Evolutionary conservation across 345 rosid species (phyloP).

Genomic region (Pistacia vera): DNA sequence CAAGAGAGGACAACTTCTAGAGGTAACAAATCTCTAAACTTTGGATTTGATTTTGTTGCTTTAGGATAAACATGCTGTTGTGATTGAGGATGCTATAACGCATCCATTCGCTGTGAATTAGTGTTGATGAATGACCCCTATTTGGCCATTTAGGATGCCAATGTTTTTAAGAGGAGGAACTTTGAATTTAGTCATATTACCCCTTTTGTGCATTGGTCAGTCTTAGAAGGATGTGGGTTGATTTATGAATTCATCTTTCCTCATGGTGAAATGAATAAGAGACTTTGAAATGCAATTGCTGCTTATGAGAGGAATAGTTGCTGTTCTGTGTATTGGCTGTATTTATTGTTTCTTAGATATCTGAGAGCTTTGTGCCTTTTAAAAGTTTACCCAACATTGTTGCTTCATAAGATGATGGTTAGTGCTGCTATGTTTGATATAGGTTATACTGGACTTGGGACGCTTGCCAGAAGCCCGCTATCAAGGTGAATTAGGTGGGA

Average conservation of each 20-base stretch:
- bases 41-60: not conserved
- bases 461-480: slow-evolving; percentile 69
- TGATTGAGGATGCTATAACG: too few relatives aligned
- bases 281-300: not conserved
- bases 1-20: slow-evolving; percentile 52
- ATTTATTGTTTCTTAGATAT: not conserved
- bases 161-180: too few relatives aligned
- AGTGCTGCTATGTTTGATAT: not conserved
- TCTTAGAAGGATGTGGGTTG: not conserved
- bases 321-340: not conserved
- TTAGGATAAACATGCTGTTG: not conserved
- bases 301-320: not conserved
- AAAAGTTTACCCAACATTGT: not conserved
- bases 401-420: not conserved
- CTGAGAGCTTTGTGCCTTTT: not conserved
- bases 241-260: too few relatives aligned
- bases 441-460: slow-evolving; percentile 64
- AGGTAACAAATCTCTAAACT: slow-evolving; percentile 33
- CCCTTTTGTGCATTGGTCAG: too few relatives aligned
- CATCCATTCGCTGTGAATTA: too few relatives aligned
- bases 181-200: too few relatives aligned
- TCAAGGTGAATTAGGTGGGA: slow-evolving; percentile 56
- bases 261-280: not conserved
- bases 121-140: too few relatives aligned
- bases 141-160: too few relatives aligned